A percentile compares a stretch with the other conserved stretches of the same genome.
Evolutionary conservation across 148 eudicot species (phyloP).

Genomic region (Rhododendron mucronatum): DNA sequence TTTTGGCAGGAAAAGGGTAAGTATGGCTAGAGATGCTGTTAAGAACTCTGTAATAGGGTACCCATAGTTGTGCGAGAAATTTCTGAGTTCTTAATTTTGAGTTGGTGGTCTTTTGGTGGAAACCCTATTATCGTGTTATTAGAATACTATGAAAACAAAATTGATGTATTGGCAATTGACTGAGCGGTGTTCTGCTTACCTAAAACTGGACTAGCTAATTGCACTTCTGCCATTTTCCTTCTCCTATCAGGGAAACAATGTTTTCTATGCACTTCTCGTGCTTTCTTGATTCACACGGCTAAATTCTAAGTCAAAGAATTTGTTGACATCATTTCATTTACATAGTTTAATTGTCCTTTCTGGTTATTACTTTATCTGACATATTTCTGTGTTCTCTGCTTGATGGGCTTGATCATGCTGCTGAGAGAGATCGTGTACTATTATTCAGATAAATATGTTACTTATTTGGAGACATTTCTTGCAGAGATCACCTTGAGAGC

Average conservation of each 20-base stretch:
- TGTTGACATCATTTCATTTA: neutral
- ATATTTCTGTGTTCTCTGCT: neutral
- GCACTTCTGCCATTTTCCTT: neutral
- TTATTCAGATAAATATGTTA: neutral
- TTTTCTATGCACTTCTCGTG: neutral
- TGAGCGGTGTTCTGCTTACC: neutral
- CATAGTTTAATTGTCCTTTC: neutral
- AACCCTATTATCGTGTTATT: neutral
- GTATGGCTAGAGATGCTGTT: neutral
- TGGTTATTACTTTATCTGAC: neutral
- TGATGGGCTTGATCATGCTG: neutral
- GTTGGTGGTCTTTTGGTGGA: neutral
- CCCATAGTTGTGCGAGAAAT: neutral
- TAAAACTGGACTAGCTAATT: neutral
- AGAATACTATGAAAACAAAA: neutral
- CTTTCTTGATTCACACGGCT: neutral
- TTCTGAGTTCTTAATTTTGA: neutral
- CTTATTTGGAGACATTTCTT: conserved; percentile 4
- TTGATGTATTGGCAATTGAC: neutral
- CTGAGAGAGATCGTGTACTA: neutral
- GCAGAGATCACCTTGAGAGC: conserved; percentile 84
- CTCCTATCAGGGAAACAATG: neutral
- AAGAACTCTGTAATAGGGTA: neutral
- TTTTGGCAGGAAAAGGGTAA: neutral
- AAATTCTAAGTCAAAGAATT: neutral